A percentile compares a stretch with the other conserved stretches of the same genome.
These are phyloP conservation scores for Hypoxylon lenormandii DNA, from an alignment of 495 filamentous ascomycete species.

Conservation along the genomic window DNA sequence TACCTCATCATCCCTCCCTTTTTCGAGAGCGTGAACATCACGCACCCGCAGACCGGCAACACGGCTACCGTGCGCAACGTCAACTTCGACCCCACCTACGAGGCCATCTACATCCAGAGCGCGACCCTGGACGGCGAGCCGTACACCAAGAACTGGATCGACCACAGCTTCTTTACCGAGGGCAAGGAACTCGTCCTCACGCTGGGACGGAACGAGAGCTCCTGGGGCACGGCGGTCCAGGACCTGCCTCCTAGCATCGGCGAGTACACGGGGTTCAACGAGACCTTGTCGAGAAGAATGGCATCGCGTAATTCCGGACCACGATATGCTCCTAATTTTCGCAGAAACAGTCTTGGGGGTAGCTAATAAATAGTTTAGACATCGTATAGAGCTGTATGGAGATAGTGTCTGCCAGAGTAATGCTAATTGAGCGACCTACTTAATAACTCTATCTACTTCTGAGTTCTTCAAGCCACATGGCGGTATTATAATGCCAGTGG, in stretches of 20 bases:
- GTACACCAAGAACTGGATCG: slow-evolving; percentile 78
- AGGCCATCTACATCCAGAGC: slow-evolving; percentile 74
- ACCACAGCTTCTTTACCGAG: slow-evolving; percentile 78
- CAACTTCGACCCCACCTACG: slow-evolving; percentile 73
- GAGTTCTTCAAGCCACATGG: not conserved
- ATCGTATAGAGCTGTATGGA: not conserved
- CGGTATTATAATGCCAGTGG: no score
- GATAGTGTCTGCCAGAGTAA: not conserved
- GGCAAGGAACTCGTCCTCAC: slow-evolving; percentile 76
- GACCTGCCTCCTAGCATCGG: slow-evolving; percentile 73
- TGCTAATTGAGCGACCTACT: not conserved
- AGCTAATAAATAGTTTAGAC: slow-evolving; percentile 6
- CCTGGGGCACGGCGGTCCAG: slow-evolving; percentile 72
- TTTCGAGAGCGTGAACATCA: slow-evolving; percentile 74
- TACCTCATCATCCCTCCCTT: slow-evolving; percentile 77
- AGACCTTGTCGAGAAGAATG: slow-evolving; percentile 29
- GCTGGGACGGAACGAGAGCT: slow-evolving; percentile 72
- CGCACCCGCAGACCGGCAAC: slow-evolving; percentile 69
- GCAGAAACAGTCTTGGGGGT: slow-evolving; percentile 17
- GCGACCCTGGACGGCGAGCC: slow-evolving; percentile 73
- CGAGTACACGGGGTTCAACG: slow-evolving; percentile 52
- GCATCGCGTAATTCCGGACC: slow-evolving; percentile 13
- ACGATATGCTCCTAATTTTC: slow-evolving; percentile 37
- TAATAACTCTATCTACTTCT: not conserved
- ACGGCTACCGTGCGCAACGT: slow-evolving; percentile 70